Evolutionary conservation across 73 alveolate genomes (phyloP), one percentile per base, ranked within the genome.

Genomic region (Paramecium octaurelia): DNA sequence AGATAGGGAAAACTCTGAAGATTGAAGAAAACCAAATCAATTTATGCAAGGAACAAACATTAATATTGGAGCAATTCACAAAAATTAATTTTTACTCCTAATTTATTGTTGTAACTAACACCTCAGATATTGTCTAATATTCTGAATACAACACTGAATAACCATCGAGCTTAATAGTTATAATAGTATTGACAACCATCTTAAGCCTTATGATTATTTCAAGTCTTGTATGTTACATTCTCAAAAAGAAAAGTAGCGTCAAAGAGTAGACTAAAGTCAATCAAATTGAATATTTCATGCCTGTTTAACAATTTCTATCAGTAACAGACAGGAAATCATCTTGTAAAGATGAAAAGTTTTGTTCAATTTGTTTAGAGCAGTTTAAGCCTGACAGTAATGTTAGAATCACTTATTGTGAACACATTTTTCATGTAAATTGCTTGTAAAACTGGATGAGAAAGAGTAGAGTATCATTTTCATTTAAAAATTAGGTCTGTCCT

Each of bases 391-490:
- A 87, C 21, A 31, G 50, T 42, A 87, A 38, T 20, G 58, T 87
- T 36, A 73, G 75, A 23, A 48, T 58, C n/a, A 87, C 93, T 2
- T 64, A 58, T 60, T 87, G 93, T 68, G 59, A 64, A 27, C 93
- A 87, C 24, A 86, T 87, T 16, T 87, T 87, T 60, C 93, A 87
- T 35, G 43, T 60, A 4, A 58, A 27, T 36, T 87, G 93, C 20
- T 73, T 87, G 4, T 29, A 73, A 31, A 48, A 35, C 18, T 87
- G 93, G 93, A 58, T 87, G 64, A 87, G 42, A 60, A 87, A 86
- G 50, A 86, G 29, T 86, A 73, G 58, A 58, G 93, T 83, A 83
- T 18, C 14, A 83, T 8, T 44, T 9, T 9, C 8, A 23, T 29
- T 59, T 0, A 10, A 29, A 36, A 35, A 35, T n/a, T 73, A 73